Base-by-base conservation (phyloP, 139 green algal species). In the Chlorella sp. region DNA sequence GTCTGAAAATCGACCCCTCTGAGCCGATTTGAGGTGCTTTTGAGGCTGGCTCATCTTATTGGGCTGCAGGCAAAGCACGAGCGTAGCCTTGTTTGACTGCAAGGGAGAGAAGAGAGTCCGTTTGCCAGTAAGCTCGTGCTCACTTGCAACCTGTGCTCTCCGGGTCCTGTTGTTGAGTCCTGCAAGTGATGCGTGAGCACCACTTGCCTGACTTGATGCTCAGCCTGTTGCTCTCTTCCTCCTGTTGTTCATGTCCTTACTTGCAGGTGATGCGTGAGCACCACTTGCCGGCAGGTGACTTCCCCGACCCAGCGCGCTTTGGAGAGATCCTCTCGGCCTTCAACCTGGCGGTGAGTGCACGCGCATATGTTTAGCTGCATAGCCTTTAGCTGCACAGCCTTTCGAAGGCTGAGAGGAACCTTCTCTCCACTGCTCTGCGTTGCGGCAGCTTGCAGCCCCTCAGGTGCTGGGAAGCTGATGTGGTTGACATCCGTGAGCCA, bases 231-330 rank as follows among this genome's bases (percentile, higher is more conserved):
- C 6, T 27, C 4, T 68, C 3, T 22, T n/a, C 62, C 35, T 24
- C 35, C 24, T 36, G 62, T 68, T 35, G 4, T 36, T 30, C 62
- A 55, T 55, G 42, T 55, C 10, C n/a, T n/a, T n/a, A n/a, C 17
- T 55, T 63, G 3, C 85, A 96, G 77, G 90, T 98, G 17, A 89
- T 95, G 81, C 80, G 85, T 3, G 94, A 97, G 83, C 75, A 97
- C 78, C 91, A 96, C 79, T 83, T 98, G 49, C 85, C 88, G 32
- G 36, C 76, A 31, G 92, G 94, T 10, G 94, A 98, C 84, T 97
- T 98, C 73, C 94, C 94, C 4, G 88, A 97, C 71, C 83, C 93
- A 0, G 67, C 75, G 0, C 75, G 88, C 49, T 98, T 98, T 80
- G 67, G 86, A 0, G 86, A 96, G 26, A 94, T 95, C 42, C 78